Conservation (phyloP, 2,329 filamentous ascomycete genomes). For the Aspergillus versicolor region DNA sequence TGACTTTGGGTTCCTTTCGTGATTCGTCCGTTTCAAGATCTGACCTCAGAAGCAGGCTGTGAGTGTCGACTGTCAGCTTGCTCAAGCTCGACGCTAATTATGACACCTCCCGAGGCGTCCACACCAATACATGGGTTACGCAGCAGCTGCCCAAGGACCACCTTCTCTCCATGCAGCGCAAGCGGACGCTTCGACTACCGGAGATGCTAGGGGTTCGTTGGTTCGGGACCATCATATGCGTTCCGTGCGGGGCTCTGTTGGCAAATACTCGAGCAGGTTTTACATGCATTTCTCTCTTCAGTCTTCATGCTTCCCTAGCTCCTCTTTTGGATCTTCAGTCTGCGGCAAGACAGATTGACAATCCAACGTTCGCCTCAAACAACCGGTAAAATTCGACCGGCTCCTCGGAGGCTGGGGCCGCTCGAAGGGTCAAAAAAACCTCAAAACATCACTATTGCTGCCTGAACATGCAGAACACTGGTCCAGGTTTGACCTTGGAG, state of each 20-base stretch:
- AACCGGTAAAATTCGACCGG: slow-evolving; percentile 5
- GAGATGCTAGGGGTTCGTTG: slow-evolving; percentile 21
- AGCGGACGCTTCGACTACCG: not conserved
- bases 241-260: slow-evolving; percentile 9
- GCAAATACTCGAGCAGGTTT: slow-evolving; percentile 10
- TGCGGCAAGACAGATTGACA: slow-evolving; percentile 5
- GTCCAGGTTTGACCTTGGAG: not conserved
- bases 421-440: not conserved
- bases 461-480: not conserved
- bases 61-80: slow-evolving; percentile 4
- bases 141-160: slow-evolving; percentile 16
- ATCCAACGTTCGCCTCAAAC: slow-evolving; percentile 11
- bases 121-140: slow-evolving; percentile 23
- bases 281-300: slow-evolving; percentile 14
- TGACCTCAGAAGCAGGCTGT: not conserved
- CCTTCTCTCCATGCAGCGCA: slow-evolving; percentile 17
- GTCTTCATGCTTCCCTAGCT: slow-evolving; percentile 11
- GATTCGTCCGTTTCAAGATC: slow-evolving; percentile 8
- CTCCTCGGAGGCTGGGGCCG: slow-evolving; percentile 5
- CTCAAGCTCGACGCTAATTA: slow-evolving; percentile 14
- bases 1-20: not conserved
- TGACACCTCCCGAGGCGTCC: slow-evolving; percentile 17
- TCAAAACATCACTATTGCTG: not conserved
- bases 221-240: slow-evolving; percentile 19
- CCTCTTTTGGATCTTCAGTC: slow-evolving; percentile 3